Evolutionary conservation across 768 basidiomycete genomes (phyloP).

Genomic region (Sarcodon aspratus): DNA sequence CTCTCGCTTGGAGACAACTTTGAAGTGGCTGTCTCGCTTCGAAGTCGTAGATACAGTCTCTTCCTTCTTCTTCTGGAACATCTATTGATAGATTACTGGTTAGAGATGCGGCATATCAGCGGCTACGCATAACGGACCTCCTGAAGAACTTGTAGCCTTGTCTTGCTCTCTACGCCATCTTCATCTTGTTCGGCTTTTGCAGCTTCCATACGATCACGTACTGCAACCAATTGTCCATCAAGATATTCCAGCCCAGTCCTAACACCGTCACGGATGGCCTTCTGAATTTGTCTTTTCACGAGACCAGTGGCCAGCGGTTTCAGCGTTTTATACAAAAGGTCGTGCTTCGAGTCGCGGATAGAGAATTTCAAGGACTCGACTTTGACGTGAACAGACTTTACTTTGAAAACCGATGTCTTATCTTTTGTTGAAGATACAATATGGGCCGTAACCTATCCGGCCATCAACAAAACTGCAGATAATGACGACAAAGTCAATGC

Average conservation of each 20-base stretch:
- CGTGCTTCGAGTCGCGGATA: conserved; percentile 87
- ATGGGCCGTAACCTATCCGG: conserved; percentile 39
- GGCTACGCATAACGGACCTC: conserved; percentile 27
- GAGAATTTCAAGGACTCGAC: conserved; percentile 83
- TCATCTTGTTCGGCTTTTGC: conserved; percentile 35
- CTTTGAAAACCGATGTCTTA: conserved; percentile 58
- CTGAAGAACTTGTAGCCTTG: conserved; percentile 38
- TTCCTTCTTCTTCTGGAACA: conserved; percentile 51
- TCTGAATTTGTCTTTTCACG: conserved; percentile 68
- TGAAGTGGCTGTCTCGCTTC: conserved; percentile 42
- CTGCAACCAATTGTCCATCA: conserved; percentile 82
- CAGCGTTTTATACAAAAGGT: conserved; percentile 77
- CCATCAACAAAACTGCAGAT: background rate
- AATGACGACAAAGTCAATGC: conserved; percentile 10
- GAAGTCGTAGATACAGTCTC: conserved; percentile 30
- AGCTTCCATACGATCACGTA: conserved; percentile 68
- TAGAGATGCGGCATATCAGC: background rate
- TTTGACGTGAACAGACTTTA: conserved; percentile 63
- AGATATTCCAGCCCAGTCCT: conserved; percentile 76
- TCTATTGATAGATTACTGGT: conserved; percentile 19
- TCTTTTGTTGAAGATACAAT: conserved; percentile 55
- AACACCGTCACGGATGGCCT: conserved; percentile 54
- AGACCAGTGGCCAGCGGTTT: conserved; percentile 69
- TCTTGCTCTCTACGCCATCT: conserved; percentile 15
- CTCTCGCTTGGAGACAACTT: conserved; percentile 66